Base-by-base conservation (phyloP, 2,329 filamentous ascomycete species). In the Pestalotiopsis sp. region DNA sequence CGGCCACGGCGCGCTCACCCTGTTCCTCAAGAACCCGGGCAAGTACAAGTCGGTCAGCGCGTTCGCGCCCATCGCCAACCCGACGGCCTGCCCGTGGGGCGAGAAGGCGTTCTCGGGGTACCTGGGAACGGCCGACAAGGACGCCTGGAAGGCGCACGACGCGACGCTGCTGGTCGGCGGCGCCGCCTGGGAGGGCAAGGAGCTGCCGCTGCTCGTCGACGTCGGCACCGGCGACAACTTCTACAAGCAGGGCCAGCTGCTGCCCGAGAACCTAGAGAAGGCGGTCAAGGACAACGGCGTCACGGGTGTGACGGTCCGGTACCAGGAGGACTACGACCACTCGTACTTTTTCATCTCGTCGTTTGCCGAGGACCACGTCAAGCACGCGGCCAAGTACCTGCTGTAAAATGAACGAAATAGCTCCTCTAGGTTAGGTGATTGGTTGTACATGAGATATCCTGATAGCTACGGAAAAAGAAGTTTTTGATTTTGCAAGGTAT, bases 281-380 rank as follows among this genome's bases (percentile, higher is more conserved):
- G 95, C 93, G 13, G 94, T 91, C 69, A 91, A 93, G 83, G 90
- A 92, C 73, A 88, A 90, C 31, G 93, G 93, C 23, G 86, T 94
- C 66, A 83, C 89, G 69, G 93, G 92, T 11, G 83, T 98, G 71
- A 89, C 89, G 66, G 83, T 98, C 72, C 89, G 95, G 76, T 96
- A 95, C 85, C 95, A 97, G 79, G 87, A 92, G 83, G 94, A 91
- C 71, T 98, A 99, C 78, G 96, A 99, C 80, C 96, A 99, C 83
- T 97, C 94, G 71, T 99, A 99, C 84, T 99, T 90, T 83, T 98
- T 97, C 82, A 97, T 99, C 85, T 91, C 95, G 45, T 90, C 90
- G 17, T 99, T 99, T 79, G 89, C 92, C 58, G 91, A 93, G 76
- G 95, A 98, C 75, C 96, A 99, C 81, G 88, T 98, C 73, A 91